Evolutionary conservation across 495 filamentous ascomycete species (phyloP).

Genomic region (Daldinia decipiens): DNA sequence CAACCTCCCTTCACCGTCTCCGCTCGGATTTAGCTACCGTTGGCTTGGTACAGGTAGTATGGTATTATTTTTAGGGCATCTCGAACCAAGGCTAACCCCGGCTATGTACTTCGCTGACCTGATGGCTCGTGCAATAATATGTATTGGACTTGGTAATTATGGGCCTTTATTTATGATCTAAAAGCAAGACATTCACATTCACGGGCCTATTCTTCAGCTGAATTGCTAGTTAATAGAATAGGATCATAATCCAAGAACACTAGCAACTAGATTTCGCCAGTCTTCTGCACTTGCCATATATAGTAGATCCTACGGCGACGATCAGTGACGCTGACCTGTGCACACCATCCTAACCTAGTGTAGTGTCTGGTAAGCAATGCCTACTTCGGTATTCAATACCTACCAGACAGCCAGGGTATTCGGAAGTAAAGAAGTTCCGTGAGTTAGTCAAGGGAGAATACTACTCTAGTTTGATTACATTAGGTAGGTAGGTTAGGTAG

Average conservation of each 20-base stretch:
- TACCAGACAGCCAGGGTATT: too few species aligned
- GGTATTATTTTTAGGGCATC: not conserved
- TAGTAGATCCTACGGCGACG: conserved; percentile 1
- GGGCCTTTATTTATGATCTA: not conserved
- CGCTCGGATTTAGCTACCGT: not conserved
- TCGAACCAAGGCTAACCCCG: not conserved
- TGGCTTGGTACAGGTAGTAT: not conserved
- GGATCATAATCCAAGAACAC: conserved; percentile 1
- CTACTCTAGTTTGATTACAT: not conserved
- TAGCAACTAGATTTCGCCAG: not conserved
- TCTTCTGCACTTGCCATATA: not conserved
- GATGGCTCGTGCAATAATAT: conserved; percentile 1
- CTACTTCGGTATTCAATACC: not conserved
- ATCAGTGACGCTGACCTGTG: not conserved
- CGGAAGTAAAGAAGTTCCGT: too few species aligned
- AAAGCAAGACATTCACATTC: not conserved
- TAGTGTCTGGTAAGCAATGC: not conserved
- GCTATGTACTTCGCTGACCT: not conserved
- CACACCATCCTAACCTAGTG: not conserved
- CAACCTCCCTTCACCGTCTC: not conserved
- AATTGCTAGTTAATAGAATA: not conserved
- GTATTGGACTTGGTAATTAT: not conserved
- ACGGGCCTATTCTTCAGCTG: not conserved
- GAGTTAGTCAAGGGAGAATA: too few species aligned
- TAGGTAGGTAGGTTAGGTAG: too few species aligned